These are phyloP conservation scores for Solanum sejunctum DNA, from an alignment of 257 asterid genomes.

Conservation along the genomic window DNA sequence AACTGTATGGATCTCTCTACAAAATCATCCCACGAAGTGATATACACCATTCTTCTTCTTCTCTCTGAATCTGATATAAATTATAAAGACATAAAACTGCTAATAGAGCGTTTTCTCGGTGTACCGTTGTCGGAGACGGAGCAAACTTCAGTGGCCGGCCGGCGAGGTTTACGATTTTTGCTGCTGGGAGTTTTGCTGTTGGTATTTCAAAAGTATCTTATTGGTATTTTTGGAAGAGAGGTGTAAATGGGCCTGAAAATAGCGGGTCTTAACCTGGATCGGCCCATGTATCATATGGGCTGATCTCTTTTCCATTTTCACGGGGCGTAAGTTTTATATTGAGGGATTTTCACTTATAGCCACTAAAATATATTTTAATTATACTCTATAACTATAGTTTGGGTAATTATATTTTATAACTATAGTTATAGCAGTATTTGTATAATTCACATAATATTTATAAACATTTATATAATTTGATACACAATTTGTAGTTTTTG, in stretches of 20 bases:
- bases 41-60: conserved; percentile 43
- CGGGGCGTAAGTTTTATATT: not conserved
- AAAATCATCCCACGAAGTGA: conserved; percentile 75
- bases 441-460: too few species aligned
- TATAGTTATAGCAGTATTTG: too few species aligned
- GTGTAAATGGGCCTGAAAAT: not conserved
- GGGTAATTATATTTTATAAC: too few species aligned
- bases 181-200: not conserved
- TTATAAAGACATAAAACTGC: not conserved
- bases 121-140: not conserved
- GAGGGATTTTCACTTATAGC: too few species aligned
- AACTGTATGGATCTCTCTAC: conserved; percentile 57
- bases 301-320: not conserved
- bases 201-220: not conserved
- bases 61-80: not conserved
- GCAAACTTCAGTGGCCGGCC: not conserved
- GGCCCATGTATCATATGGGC: not conserved
- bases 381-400: too few species aligned
- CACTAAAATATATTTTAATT: too few species aligned
- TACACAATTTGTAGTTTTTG: too few species aligned
- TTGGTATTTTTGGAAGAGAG: not conserved
- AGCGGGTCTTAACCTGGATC: not conserved
- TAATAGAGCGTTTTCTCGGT: not conserved
- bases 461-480: too few species aligned
- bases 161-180: not conserved